phyloP scores from a whole-genome alignment of 495 filamentous ascomycete species.

The Lasiosphaeris hirsuta region DNA sequence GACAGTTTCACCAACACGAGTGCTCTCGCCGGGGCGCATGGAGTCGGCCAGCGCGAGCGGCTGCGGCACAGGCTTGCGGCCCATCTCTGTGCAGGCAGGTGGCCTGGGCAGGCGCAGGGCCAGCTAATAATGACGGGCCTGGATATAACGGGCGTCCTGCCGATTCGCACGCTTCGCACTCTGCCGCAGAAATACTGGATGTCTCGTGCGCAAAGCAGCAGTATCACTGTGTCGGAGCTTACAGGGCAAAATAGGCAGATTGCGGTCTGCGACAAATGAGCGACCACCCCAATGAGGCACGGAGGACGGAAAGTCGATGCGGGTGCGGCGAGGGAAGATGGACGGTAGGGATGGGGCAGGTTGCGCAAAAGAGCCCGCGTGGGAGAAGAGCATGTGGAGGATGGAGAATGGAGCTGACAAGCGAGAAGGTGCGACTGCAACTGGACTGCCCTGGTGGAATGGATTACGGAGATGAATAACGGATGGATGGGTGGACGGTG shows the following conservation, averaged over 20 bases:
- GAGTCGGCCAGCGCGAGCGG: constrained; percentile 46
- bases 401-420: not conserved
- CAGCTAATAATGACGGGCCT: constrained; percentile 21
- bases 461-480: too few species aligned
- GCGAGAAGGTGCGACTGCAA: not conserved
- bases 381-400: not conserved
- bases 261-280: constrained; percentile 40
- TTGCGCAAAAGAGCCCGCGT: constrained; percentile 3
- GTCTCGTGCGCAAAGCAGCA: constrained; percentile 32
- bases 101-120: constrained; percentile 15
- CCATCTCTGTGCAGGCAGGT: constrained; percentile 41
- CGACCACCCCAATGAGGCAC: constrained; percentile 26
- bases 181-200: constrained; percentile 27
- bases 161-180: constrained; percentile 30
- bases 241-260: constrained; percentile 38
- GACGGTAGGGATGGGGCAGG: constrained; percentile 16
- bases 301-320: constrained; percentile 14
- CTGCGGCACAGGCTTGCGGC: constrained; percentile 51
- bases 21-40: constrained; percentile 32
- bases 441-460: too few species aligned
- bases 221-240: constrained; percentile 35
- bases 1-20: constrained; percentile 35
- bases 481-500: too few species aligned
- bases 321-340: constrained; percentile 1
- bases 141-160: constrained; percentile 30